Conservation (phyloP, 345 rosid species). For the Clarkia xantiana region DNA sequence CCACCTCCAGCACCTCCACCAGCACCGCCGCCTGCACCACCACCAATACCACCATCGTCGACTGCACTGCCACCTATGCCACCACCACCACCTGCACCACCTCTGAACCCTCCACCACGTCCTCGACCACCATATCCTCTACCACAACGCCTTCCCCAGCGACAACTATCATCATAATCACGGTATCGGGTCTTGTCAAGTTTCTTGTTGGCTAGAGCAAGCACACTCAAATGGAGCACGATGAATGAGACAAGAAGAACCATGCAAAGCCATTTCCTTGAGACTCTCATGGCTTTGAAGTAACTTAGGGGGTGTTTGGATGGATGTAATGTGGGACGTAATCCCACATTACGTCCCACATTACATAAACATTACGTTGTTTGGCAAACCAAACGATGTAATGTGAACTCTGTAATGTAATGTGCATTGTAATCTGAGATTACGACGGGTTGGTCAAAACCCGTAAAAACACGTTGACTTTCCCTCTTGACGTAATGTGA, state of each 20-base stretch:
- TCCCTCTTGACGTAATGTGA: no score
- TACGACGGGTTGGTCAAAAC: no score
- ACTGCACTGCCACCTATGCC: conserved; percentile 9
- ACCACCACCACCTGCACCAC: conserved; percentile 6
- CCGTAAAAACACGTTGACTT: no score
- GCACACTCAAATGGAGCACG: conserved; percentile 16
- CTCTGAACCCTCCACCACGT: conserved; percentile 5
- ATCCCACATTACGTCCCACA: no score
- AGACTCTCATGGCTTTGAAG: conserved; percentile 15
- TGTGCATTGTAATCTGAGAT: no score
- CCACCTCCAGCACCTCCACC: conserved; percentile 6
- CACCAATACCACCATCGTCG: conserved; percentile 7
- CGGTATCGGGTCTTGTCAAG: conserved; percentile 12
- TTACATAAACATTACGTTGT: no score
- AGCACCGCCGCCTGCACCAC: conserved; percentile 10
- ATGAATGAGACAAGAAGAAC: conserved; percentile 12
- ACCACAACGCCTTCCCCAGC: conserved; percentile 14
- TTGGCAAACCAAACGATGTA: no score
- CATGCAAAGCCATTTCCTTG: conserved; percentile 21
- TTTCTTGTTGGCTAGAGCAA: conserved; percentile 11
- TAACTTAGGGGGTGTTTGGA: no score
- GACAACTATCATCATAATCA: conserved; percentile 11
- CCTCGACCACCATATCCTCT: conserved; percentile 5
- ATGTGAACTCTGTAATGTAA: no score
- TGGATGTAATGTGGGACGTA: no score